Base-by-base conservation (phyloP, 2,329 filamentous ascomycete genomes). In the Calonectria ilicicola region DNA sequence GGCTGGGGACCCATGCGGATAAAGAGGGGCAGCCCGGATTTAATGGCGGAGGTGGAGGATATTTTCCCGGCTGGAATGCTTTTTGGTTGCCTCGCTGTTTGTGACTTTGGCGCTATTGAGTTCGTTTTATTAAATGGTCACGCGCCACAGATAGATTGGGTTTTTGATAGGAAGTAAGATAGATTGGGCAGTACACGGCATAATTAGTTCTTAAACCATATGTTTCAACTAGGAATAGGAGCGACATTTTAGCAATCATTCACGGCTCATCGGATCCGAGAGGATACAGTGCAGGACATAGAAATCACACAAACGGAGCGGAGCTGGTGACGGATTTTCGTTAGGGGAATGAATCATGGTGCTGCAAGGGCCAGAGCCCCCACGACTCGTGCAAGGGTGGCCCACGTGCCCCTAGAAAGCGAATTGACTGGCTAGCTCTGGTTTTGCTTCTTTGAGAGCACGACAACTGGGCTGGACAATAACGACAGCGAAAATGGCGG, bases 321-420 rank as follows among this genome's bases (percentile, higher is more conserved):
- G 32, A 58, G 26, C 26, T 32, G 27, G n/a, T 26, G 49, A 19
- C 49, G 49, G 49, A 53, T 53, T 53, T 53, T 53, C 26, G 49
- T 29, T 14, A 51, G 26, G 49, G 19, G 38, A 46, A 63, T 53
- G 27, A 60, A 35, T 67, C 65, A 51, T 29, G 15, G 27, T 26
- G 5, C 38, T 68, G 58, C 64, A 67, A 71, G 64, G 69, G 44
- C 38, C 51, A 26, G 32, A 15, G 10, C 64, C 65, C 63, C 27
- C 46, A 47, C 64, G 69, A 64, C 21, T 67, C 64, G 49, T 40
- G 69, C 27, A 70, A 10, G 26, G 26, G 38, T 32, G 65, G 66
- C 21, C 56, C 69, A 68, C 69, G 69, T 72, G 69, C 66, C 56
- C 53, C 47, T 8, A 44, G 46, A 17, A 21, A 40, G 29, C 38